Evolutionary conservation across 140 eudicot species (phyloP).

Genomic region (Bidens hawaiensis): DNA sequence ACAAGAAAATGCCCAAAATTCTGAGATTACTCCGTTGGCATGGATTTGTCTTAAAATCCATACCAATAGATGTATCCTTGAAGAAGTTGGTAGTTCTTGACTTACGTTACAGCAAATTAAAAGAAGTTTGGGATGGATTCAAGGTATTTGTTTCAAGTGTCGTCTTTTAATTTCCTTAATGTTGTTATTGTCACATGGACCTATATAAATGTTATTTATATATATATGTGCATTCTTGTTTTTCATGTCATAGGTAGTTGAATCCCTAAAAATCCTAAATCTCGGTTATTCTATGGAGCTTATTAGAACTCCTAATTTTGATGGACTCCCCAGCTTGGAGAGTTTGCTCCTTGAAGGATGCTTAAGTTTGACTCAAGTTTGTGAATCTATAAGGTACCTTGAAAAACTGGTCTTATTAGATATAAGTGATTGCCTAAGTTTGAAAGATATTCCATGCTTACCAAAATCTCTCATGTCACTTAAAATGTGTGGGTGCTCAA

Average conservation of each 20-base stretch:
- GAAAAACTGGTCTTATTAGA: conserved; percentile 8
- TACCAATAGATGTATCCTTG: conserved; percentile 1
- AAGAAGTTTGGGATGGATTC: too few species aligned
- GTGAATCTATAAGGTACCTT: conserved; percentile 15
- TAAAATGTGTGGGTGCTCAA: conserved; percentile 22
- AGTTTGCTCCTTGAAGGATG: conserved; percentile 23
- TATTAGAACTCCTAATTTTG: conserved; percentile 20
- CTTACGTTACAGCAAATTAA: too few species aligned
- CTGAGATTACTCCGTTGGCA: conserved; percentile 27
- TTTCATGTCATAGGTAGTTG: background rate
- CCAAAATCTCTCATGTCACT: conserved; percentile 12
- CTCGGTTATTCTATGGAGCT: conserved; percentile 25
- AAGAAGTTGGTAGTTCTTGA: conserved; percentile 20
- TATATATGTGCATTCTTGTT: too few species aligned
- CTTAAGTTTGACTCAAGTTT: conserved; percentile 7
- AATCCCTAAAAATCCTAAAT: conserved; percentile 22
- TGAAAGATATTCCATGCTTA: conserved; percentile 14
- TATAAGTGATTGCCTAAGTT: conserved; percentile 14
- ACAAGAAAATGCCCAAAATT: conserved; percentile 15
- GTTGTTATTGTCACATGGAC: background rate
- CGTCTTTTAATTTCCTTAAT: background rate
- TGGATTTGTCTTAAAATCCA: conserved; percentile 12
- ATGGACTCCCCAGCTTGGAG: conserved; percentile 19
- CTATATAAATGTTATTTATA: background rate
- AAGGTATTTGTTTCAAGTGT: background rate